A percentile compares a stretch with the other conserved stretches of the same genome.
Conservation (phyloP, 2,329 filamentous ascomycete genomes). For the Phyllosticta citriasiana region DNA sequence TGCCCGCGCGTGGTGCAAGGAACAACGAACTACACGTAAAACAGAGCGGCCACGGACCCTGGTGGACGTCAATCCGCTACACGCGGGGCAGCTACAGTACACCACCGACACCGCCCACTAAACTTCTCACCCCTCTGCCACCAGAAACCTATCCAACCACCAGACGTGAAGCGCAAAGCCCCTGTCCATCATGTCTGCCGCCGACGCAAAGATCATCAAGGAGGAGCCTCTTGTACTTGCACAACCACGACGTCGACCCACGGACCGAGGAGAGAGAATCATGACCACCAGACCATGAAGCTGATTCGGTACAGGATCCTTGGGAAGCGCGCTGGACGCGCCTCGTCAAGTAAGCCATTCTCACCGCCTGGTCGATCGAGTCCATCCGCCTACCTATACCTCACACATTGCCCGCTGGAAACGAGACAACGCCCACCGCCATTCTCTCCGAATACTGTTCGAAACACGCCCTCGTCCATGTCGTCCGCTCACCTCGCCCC, state of each 20-base stretch:
- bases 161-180: background rate
- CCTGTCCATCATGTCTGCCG: conserved; percentile 14
- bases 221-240: conserved; percentile 25
- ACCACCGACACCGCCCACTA: background rate
- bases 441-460: background rate
- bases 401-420: background rate
- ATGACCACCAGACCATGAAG: background rate
- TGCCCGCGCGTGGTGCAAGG: background rate
- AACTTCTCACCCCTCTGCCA: background rate
- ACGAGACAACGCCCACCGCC: background rate
- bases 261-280: background rate
- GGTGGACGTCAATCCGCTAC: background rate
- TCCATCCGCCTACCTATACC: background rate
- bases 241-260: background rate
- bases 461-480: background rate
- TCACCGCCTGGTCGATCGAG: background rate
- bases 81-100: background rate
- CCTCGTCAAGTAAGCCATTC: conserved; percentile 25
- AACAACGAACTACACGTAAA: background rate
- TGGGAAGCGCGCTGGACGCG: conserved; percentile 32
- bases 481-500: background rate
- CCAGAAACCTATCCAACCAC: background rate
- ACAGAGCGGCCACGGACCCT: background rate
- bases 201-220: conserved; percentile 24
- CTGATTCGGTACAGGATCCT: conserved; percentile 19